Evolutionary conservation across 1,284 basidiomycete genomes (phyloP).

Genomic region (Prillingera fragicola): DNA sequence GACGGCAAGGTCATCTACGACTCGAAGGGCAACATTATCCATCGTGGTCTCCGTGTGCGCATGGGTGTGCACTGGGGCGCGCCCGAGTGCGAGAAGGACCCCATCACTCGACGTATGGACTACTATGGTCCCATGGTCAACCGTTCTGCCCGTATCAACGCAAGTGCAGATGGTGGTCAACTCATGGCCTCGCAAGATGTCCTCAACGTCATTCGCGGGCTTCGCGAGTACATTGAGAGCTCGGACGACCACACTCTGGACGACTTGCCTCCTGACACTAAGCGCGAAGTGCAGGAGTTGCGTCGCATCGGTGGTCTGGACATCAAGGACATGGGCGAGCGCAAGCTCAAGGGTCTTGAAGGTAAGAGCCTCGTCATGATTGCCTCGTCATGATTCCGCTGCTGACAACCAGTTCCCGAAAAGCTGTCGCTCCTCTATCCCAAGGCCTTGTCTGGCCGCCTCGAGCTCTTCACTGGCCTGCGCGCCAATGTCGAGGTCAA

Average conservation of each 20-base stretch:
- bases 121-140: constrained; percentile 94
- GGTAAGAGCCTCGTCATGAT: constrained; percentile 18
- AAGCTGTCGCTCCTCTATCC: constrained; percentile 81
- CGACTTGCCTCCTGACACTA: constrained; percentile 42
- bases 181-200: constrained; percentile 91
- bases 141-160: constrained; percentile 78
- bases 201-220: constrained; percentile 66
- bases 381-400: neutral
- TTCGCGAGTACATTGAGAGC: constrained; percentile 44
- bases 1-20: constrained; percentile 83
- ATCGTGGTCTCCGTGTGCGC: constrained; percentile 85
- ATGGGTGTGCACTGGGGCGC: constrained; percentile 96
- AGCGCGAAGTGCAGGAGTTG: constrained; percentile 46
- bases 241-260: constrained; percentile 52
- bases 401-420: constrained; percentile 60
- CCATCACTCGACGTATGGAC: constrained; percentile 94
- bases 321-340: constrained; percentile 70
- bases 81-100: constrained; percentile 88
- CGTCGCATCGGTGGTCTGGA: constrained; percentile 69
- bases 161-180: constrained; percentile 84
- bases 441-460: constrained; percentile 64
- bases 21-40: constrained; percentile 63
- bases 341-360: constrained; percentile 90
- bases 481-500: constrained; percentile 50
- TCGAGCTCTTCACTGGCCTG: constrained; percentile 55